These are phyloP conservation scores for Parastagonospora avenae DNA, from an alignment of 2,329 filamentous ascomycete species.

Conservation along the genomic window DNA sequence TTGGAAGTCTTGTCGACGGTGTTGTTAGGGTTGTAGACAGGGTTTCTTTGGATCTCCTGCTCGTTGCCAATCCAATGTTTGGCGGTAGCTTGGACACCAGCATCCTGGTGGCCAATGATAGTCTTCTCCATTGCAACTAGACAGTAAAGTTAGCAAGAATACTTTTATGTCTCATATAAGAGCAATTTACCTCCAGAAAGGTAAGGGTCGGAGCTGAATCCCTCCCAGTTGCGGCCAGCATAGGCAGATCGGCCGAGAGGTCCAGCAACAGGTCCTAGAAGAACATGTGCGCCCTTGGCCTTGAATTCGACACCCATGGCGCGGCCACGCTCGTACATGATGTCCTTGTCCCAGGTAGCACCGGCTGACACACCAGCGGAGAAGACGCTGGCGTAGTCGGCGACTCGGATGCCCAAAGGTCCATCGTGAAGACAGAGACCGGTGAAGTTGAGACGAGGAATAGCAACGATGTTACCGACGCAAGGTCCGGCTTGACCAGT, in stretches of 20 bases:
- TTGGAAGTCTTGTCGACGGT: conserved; percentile 50
- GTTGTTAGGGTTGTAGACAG: conserved; percentile 64
- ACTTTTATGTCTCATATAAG: too few species aligned
- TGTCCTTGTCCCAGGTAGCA: conserved; percentile 46
- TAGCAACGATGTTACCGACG: conserved; percentile 55
- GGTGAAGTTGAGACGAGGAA: conserved; percentile 46
- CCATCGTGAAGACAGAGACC: conserved; percentile 51
- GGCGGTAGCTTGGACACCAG: conserved; percentile 50
- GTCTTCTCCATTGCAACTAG: conserved; percentile 45
- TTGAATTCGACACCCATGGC: conserved; percentile 46
- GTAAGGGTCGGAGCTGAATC: conserved; percentile 51
- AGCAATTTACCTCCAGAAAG: conserved; percentile 41
- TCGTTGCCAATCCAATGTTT: conserved; percentile 67
- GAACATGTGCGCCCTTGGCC: conserved; percentile 48
- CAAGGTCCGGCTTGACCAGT: conserved; percentile 57
- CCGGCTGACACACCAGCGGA: conserved; percentile 47
- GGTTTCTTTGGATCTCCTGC: conserved; percentile 58
- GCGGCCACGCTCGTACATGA: conserved; percentile 45
- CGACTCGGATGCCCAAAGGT: conserved; percentile 42
- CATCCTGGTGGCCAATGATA: conserved; percentile 48
- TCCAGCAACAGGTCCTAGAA: conserved; percentile 57
- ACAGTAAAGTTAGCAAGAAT: too few species aligned
- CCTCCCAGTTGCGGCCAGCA: conserved; percentile 54
- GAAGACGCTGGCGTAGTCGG: conserved; percentile 47
- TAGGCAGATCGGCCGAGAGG: conserved; percentile 51